A percentile compares a stretch with the other conserved stretches of the same genome.
Conservation (phyloP, 1,284 basidiomycete genomes). For the Cutaneotrichosporon cavernicola region DNA sequence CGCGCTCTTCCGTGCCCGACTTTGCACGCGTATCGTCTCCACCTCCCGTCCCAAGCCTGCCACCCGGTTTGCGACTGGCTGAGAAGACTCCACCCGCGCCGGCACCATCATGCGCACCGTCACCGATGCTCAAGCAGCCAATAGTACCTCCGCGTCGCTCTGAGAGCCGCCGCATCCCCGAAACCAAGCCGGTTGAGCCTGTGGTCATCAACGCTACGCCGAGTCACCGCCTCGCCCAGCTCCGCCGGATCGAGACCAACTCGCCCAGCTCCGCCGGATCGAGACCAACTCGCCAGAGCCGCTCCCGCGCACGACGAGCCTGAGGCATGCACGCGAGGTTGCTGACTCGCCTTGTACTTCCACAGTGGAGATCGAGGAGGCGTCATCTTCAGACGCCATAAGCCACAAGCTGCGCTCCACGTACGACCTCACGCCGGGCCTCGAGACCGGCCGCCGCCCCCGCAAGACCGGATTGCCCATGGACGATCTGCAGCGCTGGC, state of each 20-base stretch:
- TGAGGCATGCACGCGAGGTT: neutral
- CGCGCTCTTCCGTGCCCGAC: constrained; percentile 19
- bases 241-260: neutral
- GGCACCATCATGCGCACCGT: constrained; percentile 3
- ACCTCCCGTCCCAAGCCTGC: neutral
- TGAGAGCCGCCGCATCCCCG: constrained; percentile 2
- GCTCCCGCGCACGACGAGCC: neutral
- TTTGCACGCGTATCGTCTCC: constrained; percentile 5
- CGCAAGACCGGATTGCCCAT: constrained; percentile 24
- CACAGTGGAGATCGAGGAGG: neutral
- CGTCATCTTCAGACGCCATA: neutral
- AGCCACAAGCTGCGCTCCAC: constrained; percentile 6
- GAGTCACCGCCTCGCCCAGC: neutral
- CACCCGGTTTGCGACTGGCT: neutral
- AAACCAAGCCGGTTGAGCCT: neutral
- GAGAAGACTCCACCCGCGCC: constrained; percentile 6
- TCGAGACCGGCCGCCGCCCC: constrained; percentile 20
- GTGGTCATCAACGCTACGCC: neutral
- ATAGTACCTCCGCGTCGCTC: constrained; percentile 1
- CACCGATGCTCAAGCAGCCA: neutral
- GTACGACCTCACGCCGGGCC: constrained; percentile 25
- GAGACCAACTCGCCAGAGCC: neutral
- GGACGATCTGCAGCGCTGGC: constrained; percentile 27
- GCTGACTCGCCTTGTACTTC: neutral
- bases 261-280: neutral